These are phyloP conservation scores for Metschnikowia vanudenii DNA, from an alignment of 805 yeast genomes.

Conservation along the genomic window DNA sequence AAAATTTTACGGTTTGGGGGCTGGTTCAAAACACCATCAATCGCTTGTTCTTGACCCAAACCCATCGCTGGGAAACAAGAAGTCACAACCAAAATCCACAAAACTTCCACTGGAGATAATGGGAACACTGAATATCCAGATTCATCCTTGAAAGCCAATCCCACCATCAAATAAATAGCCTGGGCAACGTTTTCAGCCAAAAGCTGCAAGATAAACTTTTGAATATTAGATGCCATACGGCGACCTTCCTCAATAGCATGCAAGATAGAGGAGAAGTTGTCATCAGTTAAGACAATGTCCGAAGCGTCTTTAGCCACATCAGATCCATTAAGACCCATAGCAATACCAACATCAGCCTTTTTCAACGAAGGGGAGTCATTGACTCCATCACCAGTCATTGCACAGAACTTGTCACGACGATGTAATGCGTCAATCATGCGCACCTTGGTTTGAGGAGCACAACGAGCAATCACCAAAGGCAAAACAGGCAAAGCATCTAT, in stretches of 20 bases:
- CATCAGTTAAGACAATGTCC: constrained; percentile 29
- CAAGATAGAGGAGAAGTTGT: constrained; percentile 28
- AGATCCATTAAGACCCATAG: constrained; percentile 31
- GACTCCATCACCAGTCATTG: constrained; percentile 66
- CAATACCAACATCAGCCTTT: constrained; percentile 30
- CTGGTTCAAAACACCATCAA: constrained; percentile 36
- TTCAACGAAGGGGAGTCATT: constrained; percentile 30
- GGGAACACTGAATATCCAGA: constrained; percentile 76
- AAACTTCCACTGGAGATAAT: constrained; percentile 44
- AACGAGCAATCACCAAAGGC: constrained; percentile 77
- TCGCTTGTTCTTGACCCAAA: constrained; percentile 36
- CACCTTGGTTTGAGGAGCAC: constrained; percentile 81
- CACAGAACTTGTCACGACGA: constrained; percentile 49
- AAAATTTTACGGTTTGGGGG: constrained; percentile 40
- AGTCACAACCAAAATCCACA: constrained; percentile 24
- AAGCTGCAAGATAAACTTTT: constrained; percentile 23
- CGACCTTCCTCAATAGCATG: constrained; percentile 29
- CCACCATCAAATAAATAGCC: constrained; percentile 65
- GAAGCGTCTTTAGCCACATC: constrained; percentile 31
- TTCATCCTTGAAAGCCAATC: constrained; percentile 65
- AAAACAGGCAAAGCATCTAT: constrained; percentile 62
- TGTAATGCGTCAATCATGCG: constrained; percentile 73
- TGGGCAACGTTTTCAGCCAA: constrained; percentile 41
- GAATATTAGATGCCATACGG: constrained; percentile 23
- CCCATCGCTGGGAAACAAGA: constrained; percentile 26